Evolutionary conservation across 495 filamentous ascomycete species (phyloP).

Genomic region (Neurospora intermedia): DNA sequence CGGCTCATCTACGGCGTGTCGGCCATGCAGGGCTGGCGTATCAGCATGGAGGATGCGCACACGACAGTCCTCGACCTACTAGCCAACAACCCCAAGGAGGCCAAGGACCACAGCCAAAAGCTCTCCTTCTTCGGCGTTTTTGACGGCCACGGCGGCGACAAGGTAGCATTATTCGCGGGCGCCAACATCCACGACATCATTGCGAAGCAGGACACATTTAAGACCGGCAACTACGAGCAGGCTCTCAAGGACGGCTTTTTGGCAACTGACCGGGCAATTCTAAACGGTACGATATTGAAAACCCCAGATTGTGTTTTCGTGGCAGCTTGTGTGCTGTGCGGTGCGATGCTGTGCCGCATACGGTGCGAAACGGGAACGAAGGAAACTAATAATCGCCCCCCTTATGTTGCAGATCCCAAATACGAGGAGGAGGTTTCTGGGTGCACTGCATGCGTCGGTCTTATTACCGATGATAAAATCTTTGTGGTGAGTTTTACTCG

Average conservation of each 20-base stretch:
- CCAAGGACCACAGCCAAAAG: conserved; percentile 56
- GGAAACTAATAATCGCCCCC: not conserved
- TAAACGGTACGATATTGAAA: conserved; percentile 58
- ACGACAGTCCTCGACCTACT: conserved; percentile 80
- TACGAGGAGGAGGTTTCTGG: conserved; percentile 98
- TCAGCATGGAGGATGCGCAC: conserved; percentile 98
- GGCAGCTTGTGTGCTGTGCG: not conserved
- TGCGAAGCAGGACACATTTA: conserved; percentile 86
- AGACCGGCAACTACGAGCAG: conserved; percentile 83
- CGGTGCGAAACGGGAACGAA: conserved; percentile 11
- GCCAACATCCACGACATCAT: conserved; percentile 90
- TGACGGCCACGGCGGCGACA: conserved; percentile 94
- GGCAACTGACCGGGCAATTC: conserved; percentile 88
- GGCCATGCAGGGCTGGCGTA: conserved; percentile 99
- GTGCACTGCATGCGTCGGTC: conserved; percentile 83
- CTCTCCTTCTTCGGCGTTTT: conserved; percentile 97
- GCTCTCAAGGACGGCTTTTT: conserved; percentile 95
- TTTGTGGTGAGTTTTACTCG: conserved; percentile 58
- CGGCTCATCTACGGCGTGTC: conserved; percentile 86
- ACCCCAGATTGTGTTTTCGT: not conserved
- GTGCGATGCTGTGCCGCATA: not conserved
- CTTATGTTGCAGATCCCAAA: conserved; percentile 60
- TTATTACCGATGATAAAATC: conserved; percentile 84
- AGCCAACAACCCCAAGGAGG: conserved; percentile 44
- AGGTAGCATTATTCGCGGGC: conserved; percentile 86